Evolutionary conservation across 495 filamentous ascomycete genomes (phyloP), one percentile per base, ranked within the genome.

Genomic region (Aspergillus wentii): DNA sequence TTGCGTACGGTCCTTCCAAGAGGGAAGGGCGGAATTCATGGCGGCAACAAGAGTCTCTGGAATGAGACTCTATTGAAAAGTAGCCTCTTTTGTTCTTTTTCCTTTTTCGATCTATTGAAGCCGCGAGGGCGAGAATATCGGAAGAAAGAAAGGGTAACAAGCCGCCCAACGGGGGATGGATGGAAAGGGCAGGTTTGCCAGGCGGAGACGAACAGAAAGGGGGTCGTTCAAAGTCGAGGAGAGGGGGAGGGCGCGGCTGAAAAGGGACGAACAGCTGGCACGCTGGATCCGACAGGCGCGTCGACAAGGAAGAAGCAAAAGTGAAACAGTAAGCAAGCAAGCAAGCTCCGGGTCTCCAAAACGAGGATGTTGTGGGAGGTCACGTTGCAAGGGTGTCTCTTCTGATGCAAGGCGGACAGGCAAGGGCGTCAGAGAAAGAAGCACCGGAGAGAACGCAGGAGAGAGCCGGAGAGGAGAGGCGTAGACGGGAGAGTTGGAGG

Each of bases 1-100:
- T 34, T 69, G 65, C 23, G 64, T 64, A 32, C 68, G 66, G 55
- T 72, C 68, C 62, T 72, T 72, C 68, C 68, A 72, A 41, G 65
- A 63, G 11, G 68, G 65, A 51, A 64, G 59, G 49, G 57, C 43
- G 40, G 59, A 51, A 43, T 54, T 61, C 65, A 69, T 69, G 34
- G 57, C 56, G 41, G 51, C 54, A 52, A 48, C 33, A 30, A 52
- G 46, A n/a, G n/a, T n/a, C 47, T 48, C 50, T 52, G 35, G 35
- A 10, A 45, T 30, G 46, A 59, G 49, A 54, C 43, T 44, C 47
- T 17, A 28, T 20, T 28, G 40, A 44, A 51, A n/a, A n/a, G n/a
- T n/a, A n/a, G n/a, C n/a, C n/a, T n/a, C n/a, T n/a, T n/a, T n/a
- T n/a, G n/a, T n/a, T n/a, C n/a, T n/a, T n/a, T n/a, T n/a, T n/a